Base-by-base conservation (phyloP, 345 rosid species). In the Carallia brachiata region DNA sequence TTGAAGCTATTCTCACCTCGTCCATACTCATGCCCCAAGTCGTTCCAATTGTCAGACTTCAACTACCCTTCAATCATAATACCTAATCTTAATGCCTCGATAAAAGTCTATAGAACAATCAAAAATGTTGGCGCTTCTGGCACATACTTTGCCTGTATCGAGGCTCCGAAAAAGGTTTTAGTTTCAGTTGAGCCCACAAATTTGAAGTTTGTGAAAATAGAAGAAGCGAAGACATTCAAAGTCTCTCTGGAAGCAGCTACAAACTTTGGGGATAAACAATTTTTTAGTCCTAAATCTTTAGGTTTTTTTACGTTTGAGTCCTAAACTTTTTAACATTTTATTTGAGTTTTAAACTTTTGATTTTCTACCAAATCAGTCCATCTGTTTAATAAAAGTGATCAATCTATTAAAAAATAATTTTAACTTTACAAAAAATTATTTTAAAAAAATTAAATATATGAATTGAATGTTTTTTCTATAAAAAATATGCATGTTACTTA, bases 1-100 rank as follows among this genome's bases (percentile, higher is more conserved):
- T 34, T 86, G 6, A 39, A 10, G 19, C 0, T 70, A 6, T 71
- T 80, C 68, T 52, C 73, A 0, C 65, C 68, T 0, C 61, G 65
- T 44, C 71, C 79, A n/a, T 71, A 76, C 75, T 2, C 17, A 6
- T 84, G 90, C 57, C 78, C 82, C 0, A 34, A 72, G 48, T 36
- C 72, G 1, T 76, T 66, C 65, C 68, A 39, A 1, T 2, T 83
- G 4, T 28, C 36, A 5, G 67, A 80, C 52, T 79, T 86, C 59
- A 88, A 88, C 85, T 83, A 86, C 76, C 90, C 93, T 19, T 81
- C 90, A 7, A 77, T 88, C 66, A 13, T 84, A 10, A 62, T 84
- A 58, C 74, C 72, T 1, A n/a, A 61, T 19, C 82, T 86, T 2
- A 52, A 18, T 1, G 69, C 57, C 59, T 7, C 71, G 0, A 23